Conservation (phyloP, 2,329 filamentous ascomycete genomes). For the Rugonectria rugulosa region DNA sequence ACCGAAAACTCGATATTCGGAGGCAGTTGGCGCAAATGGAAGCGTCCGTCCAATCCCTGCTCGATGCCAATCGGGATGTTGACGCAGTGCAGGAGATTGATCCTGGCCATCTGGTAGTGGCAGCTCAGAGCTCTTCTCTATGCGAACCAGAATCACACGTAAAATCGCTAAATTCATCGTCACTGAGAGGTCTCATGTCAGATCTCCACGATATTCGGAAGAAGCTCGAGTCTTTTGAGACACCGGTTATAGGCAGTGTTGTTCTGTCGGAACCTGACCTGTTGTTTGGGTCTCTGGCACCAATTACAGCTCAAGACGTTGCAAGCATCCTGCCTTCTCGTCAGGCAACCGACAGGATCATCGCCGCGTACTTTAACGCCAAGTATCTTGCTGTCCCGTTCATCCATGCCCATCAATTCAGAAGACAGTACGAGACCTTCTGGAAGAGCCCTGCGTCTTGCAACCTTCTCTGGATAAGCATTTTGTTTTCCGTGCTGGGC, state of each 20-base stretch:
- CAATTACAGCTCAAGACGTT: not conserved
- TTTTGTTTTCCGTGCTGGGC: slow-evolving; percentile 15
- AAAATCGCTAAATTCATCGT: not conserved
- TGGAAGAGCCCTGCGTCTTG: slow-evolving; percentile 2
- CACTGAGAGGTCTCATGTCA: not conserved
- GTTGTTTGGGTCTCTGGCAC: not conserved
- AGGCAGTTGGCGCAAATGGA: not conserved
- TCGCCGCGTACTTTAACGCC: slow-evolving; percentile 20
- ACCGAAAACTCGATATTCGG: not conserved
- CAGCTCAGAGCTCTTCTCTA: too few relatives aligned
- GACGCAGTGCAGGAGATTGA: too few relatives aligned
- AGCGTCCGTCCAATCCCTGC: not conserved
- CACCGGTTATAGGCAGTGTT: too few relatives aligned
- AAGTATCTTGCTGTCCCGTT: slow-evolving; percentile 11
- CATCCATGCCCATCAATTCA: slow-evolving; percentile 23
- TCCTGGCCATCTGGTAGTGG: too few relatives aligned
- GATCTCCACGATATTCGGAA: not conserved
- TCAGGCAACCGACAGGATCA: slow-evolving; percentile 5
- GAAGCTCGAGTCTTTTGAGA: not conserved
- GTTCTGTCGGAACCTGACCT: not conserved
- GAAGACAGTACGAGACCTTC: slow-evolving; percentile 25
- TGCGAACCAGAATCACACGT: not conserved
- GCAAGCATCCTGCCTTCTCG: slow-evolving; percentile 11
- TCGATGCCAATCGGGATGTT: not conserved
- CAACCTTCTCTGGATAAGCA: slow-evolving; percentile 20